phyloP scores from a whole-genome alignment of 352 stramenopile genomes.

The Blastocystis sp. region DNA sequence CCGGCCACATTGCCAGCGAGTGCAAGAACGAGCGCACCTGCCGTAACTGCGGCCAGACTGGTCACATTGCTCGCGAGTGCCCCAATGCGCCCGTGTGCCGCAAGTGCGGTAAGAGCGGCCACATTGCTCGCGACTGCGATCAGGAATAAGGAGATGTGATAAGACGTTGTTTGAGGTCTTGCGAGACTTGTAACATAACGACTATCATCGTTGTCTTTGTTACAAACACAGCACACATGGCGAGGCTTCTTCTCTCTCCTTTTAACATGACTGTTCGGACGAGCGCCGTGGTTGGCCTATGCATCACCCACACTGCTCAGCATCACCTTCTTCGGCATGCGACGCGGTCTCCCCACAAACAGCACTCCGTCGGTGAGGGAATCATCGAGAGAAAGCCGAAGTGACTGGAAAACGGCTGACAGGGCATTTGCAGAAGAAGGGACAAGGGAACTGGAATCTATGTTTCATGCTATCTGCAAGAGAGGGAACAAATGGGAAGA shows the following conservation, averaged over 20 bases:
- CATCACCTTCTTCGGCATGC: constrained; percentile 32
- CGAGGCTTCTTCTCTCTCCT: constrained; percentile 31
- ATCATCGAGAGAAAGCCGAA: not conserved
- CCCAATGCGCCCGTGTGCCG: constrained; percentile 17
- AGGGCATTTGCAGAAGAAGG: too few relatives aligned
- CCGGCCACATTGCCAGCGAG: constrained; percentile 39
- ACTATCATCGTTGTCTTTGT: constrained; percentile 4
- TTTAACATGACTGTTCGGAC: constrained; percentile 44
- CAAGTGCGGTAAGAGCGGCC: constrained; percentile 31
- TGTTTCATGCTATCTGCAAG: too few relatives aligned
- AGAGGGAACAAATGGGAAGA: too few relatives aligned
- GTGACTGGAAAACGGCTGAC: too few relatives aligned
- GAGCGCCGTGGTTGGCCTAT: constrained; percentile 30
- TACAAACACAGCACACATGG: constrained; percentile 14
- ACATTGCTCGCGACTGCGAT: constrained; percentile 38
- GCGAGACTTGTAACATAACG: constrained; percentile 23
- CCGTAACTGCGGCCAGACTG: constrained; percentile 69
- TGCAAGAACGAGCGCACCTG: constrained; percentile 56
- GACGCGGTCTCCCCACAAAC: constrained; percentile 22
- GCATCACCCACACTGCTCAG: not conserved
- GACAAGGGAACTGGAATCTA: too few relatives aligned
- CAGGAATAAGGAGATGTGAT: not conserved
- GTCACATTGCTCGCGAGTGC: constrained; percentile 70
- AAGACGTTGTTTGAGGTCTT: not conserved
- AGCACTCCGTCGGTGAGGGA: not conserved